Base-by-base conservation (phyloP, 345 rosid species). In the Rhizophora apiculata region DNA sequence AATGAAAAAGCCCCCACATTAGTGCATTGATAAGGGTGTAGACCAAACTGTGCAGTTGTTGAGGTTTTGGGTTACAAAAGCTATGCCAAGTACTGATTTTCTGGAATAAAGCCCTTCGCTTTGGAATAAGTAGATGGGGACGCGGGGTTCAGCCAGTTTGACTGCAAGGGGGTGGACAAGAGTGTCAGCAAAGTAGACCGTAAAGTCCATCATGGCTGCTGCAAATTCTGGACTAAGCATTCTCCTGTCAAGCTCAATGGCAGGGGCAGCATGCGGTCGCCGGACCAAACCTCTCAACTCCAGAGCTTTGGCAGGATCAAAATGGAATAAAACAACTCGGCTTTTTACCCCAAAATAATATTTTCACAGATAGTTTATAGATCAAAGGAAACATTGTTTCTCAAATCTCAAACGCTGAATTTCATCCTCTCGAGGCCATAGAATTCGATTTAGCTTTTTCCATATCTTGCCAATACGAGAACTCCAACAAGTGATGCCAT, bases 51-150 rank as follows among this genome's bases (percentile, higher is more conserved):
- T 16, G 59, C 37, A 43, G 11, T n/a, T 75, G 67, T 29, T 31
- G 55, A 67, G 69, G 46, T 58, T 62, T 60, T 68, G 78, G 83
- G 74, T 49, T 53, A 31, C 60, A 66, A 68, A 73, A 58, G 76
- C 72, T 64, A 34, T 51, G 58, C 74, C 21, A 62, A 64, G 60
- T 22, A 68, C 72, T 51, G 74, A 71, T 63, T 71, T 74, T 69
- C 34, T 53, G 79, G 62, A 56, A 18, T 53, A 52, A 78, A 75
- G 39, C 22, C 30, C 10, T 10, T 8, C 29, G 37, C 34, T 46
- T 51, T 55, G 65, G 80, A 72, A 72, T 77, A 69, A 60, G 64
- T 16, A 66, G 76, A 77, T 8, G 55, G 60, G 54, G 82, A 63
- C 72, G 63, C 55, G 54, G 37, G 39, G 52, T 51, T 54, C 68